Evolutionary conservation across 2,329 filamentous ascomycete genomes (phyloP).

Genomic region (Ambrosiella xylebori): DNA sequence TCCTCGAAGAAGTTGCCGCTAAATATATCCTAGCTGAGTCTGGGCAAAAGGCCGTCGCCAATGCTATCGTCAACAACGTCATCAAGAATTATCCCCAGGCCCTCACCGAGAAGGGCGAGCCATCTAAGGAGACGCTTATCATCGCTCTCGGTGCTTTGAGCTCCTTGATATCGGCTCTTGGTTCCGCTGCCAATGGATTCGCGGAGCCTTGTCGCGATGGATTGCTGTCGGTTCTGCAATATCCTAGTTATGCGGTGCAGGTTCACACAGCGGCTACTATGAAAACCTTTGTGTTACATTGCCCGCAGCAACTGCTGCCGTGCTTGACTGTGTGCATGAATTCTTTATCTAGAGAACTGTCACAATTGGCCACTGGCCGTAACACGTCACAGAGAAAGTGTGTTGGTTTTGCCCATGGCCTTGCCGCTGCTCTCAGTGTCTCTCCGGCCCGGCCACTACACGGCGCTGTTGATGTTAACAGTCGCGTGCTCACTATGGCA

Average conservation of each 20-base stretch:
- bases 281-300: constrained; percentile 73
- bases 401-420: constrained; percentile 76
- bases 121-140: constrained; percentile 70
- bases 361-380: constrained; percentile 54
- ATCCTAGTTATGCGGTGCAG: constrained; percentile 92
- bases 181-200: constrained; percentile 62
- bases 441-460: constrained; percentile 78
- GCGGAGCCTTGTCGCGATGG: constrained; percentile 75
- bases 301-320: constrained; percentile 77
- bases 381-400: constrained; percentile 62
- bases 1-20: constrained; percentile 72
- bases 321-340: constrained; percentile 95
- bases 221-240: constrained; percentile 74
- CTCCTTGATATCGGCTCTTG: constrained; percentile 61
- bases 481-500: constrained; percentile 75
- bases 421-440: constrained; percentile 80
- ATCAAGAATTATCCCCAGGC: constrained; percentile 90
- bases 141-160: constrained; percentile 63
- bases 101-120: constrained; percentile 72
- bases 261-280: constrained; percentile 75
- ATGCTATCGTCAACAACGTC: constrained; percentile 66
- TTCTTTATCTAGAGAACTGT: constrained; percentile 73
- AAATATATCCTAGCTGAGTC: constrained; percentile 72
- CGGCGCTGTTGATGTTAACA: constrained; percentile 90
- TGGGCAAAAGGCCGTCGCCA: constrained; percentile 69